Evolutionary conservation across 305 asterid genomes (phyloP), one percentile per base, ranked within the genome.

Genomic region (Plantago lanceolata): DNA sequence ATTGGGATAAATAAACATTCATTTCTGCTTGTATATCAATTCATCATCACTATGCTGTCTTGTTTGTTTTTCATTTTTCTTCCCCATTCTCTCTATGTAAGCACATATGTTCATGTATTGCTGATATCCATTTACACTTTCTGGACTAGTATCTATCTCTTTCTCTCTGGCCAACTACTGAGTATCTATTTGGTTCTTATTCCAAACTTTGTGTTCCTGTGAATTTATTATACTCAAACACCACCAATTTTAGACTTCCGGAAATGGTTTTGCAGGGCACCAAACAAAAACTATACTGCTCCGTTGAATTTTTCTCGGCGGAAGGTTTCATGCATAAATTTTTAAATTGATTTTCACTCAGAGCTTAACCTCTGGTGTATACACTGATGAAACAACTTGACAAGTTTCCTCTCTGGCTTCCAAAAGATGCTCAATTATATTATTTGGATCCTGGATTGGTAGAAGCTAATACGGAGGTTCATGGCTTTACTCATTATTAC

Each of bases 401-500:
- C 66, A 69, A 72, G 71, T 66, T 63, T 49, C 67, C 49, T 57
- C 40, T 73, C 68, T 70, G 74, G 67, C 61, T 61, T 64, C 61
- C 35, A 28, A 40, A 63, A 69, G 70, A 82, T 82, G 83, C 77
- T 80, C 72, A 64, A 67, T 76, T 80, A 44, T 65, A 61, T 68
- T 68, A 67, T 72, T 33, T 62, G 68, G 78, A 78, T 82, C 72
- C 84, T 85, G 82, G 94, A 84, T 80, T 83, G 86, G 85, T 84
- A 78, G 90, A 70, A 60, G 71, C 64, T 54, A 68, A 52, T 63
- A 63, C 58, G 80, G 77, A 66, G 69, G 75, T 51, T 67, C 59
- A 70, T 43, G 50, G 75, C 68, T 77, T 72, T 76, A 71, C 70
- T 68, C n/a, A 26, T 65, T 64, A 71, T 63, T 59, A 61, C 61